phyloP scores from a whole-genome alignment of 345 rosid genomes.

The Citrus reticulata region DNA sequence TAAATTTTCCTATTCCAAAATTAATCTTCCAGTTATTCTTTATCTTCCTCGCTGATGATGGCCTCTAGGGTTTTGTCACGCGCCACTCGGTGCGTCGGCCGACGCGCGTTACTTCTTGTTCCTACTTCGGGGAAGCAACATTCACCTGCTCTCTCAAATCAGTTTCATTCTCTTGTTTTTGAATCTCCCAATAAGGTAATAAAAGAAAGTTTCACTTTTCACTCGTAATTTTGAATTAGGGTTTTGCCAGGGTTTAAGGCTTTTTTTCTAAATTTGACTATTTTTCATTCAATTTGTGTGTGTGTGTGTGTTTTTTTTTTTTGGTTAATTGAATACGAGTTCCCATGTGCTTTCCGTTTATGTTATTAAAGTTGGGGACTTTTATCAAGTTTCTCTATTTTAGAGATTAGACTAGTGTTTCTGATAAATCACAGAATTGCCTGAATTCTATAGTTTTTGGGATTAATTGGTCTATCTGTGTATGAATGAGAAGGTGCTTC shows the following conservation, averaged over 20 bases:
- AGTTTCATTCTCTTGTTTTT: slow-evolving; percentile 32
- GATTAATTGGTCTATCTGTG: neutral
- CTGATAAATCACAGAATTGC: neutral
- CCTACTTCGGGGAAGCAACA: slow-evolving; percentile 33
- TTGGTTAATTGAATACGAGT: neutral
- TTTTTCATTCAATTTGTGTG: neutral
- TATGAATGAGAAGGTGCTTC: neutral
- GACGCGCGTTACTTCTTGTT: slow-evolving; percentile 38
- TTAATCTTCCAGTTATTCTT: neutral
- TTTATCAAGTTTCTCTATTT: neutral
- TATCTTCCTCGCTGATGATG: slow-evolving; percentile 30
- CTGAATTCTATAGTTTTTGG: neutral
- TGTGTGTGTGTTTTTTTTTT: neutral
- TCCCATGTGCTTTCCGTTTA: neutral
- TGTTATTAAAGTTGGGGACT: neutral
- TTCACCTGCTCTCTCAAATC: slow-evolving; percentile 28
- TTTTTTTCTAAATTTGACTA: neutral
- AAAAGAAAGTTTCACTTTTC: neutral
- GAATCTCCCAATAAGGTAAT: slow-evolving; percentile 37
- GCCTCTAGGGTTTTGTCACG: slow-evolving; percentile 51
- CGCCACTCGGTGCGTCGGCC: slow-evolving; percentile 42
- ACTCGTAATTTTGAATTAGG: slow-evolving; percentile 9
- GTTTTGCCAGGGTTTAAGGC: slow-evolving; percentile 51
- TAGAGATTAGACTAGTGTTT: neutral
- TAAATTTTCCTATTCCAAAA: neutral